Percentiles rank a stretch among this genome's conserved stretches.
Evolutionary conservation across 768 basidiomycete species (phyloP).

Genomic region (Gelatoporia subvermispora): DNA sequence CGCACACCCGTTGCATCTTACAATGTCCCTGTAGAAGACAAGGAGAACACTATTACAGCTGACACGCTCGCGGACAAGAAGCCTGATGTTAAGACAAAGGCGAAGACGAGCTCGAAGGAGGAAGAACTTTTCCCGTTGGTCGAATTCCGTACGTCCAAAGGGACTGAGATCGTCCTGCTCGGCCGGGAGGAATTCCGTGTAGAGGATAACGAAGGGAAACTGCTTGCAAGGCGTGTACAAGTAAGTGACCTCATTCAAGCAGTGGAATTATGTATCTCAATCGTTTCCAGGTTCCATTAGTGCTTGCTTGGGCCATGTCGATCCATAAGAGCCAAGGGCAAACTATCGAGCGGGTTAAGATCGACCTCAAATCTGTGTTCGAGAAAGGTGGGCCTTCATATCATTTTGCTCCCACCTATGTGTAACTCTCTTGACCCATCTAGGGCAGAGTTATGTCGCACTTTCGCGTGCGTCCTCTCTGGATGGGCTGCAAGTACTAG

Average conservation of each 20-base stretch:
- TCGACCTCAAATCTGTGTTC: slow-evolving; percentile 64
- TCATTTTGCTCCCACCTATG: background rate
- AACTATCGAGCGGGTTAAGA: slow-evolving; percentile 60
- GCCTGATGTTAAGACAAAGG: slow-evolving; percentile 9
- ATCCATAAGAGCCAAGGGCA: slow-evolving; percentile 80
- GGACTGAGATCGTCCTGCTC: slow-evolving; percentile 42
- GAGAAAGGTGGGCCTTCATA: slow-evolving; percentile 55
- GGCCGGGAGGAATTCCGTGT: slow-evolving; percentile 49
- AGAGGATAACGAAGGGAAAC: slow-evolving; percentile 46
- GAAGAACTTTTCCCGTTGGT: slow-evolving; percentile 43
- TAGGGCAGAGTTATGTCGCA: slow-evolving; percentile 46
- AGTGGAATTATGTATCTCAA: background rate
- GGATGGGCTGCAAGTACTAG: slow-evolving; percentile 49
- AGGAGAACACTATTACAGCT: slow-evolving; percentile 28
- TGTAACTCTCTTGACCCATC: background rate
- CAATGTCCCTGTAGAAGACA: slow-evolving; percentile 13
- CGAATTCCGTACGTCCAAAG: slow-evolving; percentile 38
- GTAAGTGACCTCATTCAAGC: slow-evolving; percentile 14
- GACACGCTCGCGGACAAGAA: background rate
- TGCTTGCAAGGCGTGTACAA: slow-evolving; percentile 45
- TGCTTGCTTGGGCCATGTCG: slow-evolving; percentile 73
- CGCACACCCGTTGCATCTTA: slow-evolving; percentile 21
- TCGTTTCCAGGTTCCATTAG: slow-evolving; percentile 55
- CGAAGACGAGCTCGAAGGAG: slow-evolving; percentile 29
- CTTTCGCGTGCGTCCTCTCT: slow-evolving; percentile 49